Conservation (phyloP, 345 rosid species). For the Hibiscus trionum region DNA sequence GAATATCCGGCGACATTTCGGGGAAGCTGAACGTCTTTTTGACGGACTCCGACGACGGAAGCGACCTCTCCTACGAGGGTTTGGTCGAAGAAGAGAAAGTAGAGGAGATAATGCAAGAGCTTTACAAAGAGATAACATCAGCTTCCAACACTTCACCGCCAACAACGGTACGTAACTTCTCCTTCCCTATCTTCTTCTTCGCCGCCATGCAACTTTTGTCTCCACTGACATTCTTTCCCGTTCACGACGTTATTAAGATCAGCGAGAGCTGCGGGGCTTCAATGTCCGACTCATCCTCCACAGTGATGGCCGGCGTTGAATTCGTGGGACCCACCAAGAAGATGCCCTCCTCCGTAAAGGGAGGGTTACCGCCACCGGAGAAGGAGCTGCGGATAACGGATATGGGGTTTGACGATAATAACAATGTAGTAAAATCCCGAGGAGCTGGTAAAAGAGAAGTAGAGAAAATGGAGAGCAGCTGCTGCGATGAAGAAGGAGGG, state of each 20-base stretch:
- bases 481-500: constrained; percentile 14
- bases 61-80: constrained; percentile 21
- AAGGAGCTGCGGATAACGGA: not conserved
- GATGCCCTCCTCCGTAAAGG: not conserved
- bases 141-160: not conserved
- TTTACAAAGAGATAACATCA: constrained; percentile 31
- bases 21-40: constrained; percentile 16
- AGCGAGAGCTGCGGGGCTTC: constrained; percentile 41
- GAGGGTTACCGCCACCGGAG: not conserved
- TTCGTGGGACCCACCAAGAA: constrained; percentile 10
- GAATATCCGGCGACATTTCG: not conserved
- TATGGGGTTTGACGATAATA: not conserved
- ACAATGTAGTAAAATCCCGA: no score
- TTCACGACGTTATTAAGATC: constrained; percentile 4
- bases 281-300: constrained; percentile 22
- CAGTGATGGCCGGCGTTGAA: constrained; percentile 33
- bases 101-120: constrained; percentile 38
- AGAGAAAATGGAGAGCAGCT: constrained; percentile 17
- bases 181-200: not conserved
- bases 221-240: not conserved
- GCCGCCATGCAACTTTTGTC: not conserved
- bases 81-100: constrained; percentile 32
- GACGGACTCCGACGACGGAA: constrained; percentile 20
- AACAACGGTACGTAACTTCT: not conserved
- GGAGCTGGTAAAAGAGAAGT: no score